Evolutionary conservation across 805 yeast species (phyloP).

Genomic region (Lachancea sp.): DNA sequence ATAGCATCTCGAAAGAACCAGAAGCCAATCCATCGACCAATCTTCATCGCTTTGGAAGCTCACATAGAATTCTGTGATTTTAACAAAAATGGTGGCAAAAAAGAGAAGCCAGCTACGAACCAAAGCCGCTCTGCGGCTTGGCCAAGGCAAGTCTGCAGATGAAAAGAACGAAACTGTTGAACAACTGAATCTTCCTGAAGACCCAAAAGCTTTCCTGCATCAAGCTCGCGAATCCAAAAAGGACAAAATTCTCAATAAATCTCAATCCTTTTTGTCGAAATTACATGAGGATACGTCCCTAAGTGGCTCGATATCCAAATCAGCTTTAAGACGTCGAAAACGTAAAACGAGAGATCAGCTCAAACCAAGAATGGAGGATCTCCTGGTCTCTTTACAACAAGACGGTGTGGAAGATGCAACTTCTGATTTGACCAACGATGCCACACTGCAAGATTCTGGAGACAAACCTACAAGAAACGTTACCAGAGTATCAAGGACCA

Average conservation of each 20-base stretch:
- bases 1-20: not conserved
- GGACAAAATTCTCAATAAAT: slow-evolving; percentile 41
- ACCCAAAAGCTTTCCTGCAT: slow-evolving; percentile 45
- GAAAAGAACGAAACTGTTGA: slow-evolving; percentile 7
- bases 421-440: not conserved
- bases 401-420: slow-evolving; percentile 19
- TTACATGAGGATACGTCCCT: slow-evolving; percentile 18
- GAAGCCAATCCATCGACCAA: too few species aligned
- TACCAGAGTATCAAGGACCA: slow-evolving; percentile 7
- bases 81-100: slow-evolving; percentile 35
- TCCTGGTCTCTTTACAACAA: slow-evolving; percentile 45
- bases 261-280: slow-evolving; percentile 31
- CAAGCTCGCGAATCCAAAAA: slow-evolving; percentile 47
- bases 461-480: not conserved
- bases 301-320: slow-evolving; percentile 53
- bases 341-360: slow-evolving; percentile 56
- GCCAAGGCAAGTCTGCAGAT: slow-evolving; percentile 8
- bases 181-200: slow-evolving; percentile 25
- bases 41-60: not conserved
- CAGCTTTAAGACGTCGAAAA: slow-evolving; percentile 57
- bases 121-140: slow-evolving; percentile 32
- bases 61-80: not conserved
- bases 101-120: slow-evolving; percentile 43
- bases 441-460: not conserved
- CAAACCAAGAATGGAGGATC: slow-evolving; percentile 61